These are phyloP conservation scores for Ophiostoma sp. DNA, from an alignment of 2,329 filamentous ascomycete species.

Conservation along the genomic window DNA sequence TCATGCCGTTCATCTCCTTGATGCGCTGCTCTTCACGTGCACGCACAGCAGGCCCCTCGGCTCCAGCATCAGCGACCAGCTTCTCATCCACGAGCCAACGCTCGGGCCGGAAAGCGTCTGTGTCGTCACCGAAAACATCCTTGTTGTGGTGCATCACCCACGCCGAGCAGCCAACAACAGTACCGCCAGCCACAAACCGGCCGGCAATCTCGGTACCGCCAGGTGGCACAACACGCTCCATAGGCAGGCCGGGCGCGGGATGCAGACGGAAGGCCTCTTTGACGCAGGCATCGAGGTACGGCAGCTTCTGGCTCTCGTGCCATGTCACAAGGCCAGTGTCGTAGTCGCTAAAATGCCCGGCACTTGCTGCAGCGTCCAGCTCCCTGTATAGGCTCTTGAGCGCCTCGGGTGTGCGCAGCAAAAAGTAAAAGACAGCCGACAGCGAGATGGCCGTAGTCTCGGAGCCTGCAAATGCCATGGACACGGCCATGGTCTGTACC, in stretches of 20 bases:
- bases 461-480: constrained; percentile 67
- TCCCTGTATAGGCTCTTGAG: constrained; percentile 55
- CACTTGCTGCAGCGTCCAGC: constrained; percentile 53
- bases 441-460: constrained; percentile 77
- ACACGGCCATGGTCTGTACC: constrained; percentile 66
- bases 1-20: constrained; percentile 62
- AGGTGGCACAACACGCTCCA: constrained; percentile 67
- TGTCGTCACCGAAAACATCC: constrained; percentile 63
- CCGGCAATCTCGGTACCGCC: constrained; percentile 60
- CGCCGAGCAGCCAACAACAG: constrained; percentile 67
- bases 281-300: constrained; percentile 71
- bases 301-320: constrained; percentile 62
- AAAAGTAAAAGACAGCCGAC: constrained; percentile 65
- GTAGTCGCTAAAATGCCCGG: constrained; percentile 47
- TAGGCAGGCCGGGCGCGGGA: constrained; percentile 64
- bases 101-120: constrained; percentile 62
- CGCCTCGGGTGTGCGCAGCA: constrained; percentile 57
- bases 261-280: constrained; percentile 75
- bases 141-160: constrained; percentile 68
- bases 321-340: constrained; percentile 62
- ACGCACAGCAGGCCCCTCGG: constrained; percentile 25
- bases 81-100: constrained; percentile 52
- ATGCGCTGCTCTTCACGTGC: constrained; percentile 48
- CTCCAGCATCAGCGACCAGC: constrained; percentile 23
- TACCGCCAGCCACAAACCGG: constrained; percentile 59